Evolutionary conservation across 768 basidiomycete genomes (phyloP).

Genomic region (Heimioporus sp.): DNA sequence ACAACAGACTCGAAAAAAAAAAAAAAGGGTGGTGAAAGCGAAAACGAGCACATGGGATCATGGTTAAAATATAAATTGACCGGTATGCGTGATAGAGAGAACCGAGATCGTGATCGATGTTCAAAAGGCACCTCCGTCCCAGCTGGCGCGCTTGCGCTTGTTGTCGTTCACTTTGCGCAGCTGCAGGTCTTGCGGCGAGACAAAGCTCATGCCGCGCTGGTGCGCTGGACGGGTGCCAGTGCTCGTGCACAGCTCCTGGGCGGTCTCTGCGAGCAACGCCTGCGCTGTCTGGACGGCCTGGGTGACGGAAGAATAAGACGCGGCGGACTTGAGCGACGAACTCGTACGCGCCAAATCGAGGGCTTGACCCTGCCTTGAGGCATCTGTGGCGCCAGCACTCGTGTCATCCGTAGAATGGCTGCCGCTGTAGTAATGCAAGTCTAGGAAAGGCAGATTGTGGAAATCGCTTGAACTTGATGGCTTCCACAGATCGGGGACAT

Average conservation of each 20-base stretch:
- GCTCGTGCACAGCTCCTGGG: conserved; percentile 6
- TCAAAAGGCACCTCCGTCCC: conserved; percentile 46
- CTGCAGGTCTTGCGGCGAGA: conserved; percentile 52
- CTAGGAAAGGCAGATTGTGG: conserved; percentile 65
- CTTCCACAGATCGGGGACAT: conserved; percentile 29
- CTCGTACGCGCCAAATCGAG: conserved; percentile 48
- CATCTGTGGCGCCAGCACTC: conserved; percentile 20
- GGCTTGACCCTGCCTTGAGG: conserved; percentile 44
- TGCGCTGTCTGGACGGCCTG: conserved; percentile 36
- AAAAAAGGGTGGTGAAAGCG: conserved; percentile 9
- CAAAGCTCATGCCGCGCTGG: conserved; percentile 51
- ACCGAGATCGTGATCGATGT: too few species aligned
- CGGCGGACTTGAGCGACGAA: conserved; percentile 27
- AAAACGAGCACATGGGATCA: conserved; percentile 7
- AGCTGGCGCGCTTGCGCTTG: conserved; percentile 57
- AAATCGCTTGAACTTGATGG: conserved; percentile 28
- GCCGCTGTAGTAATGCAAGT: conserved; percentile 64
- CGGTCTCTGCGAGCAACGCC: conserved; percentile 22
- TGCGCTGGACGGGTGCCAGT: conserved; percentile 25
- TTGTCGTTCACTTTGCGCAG: conserved; percentile 48
- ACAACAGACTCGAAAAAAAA: conserved; percentile 8
- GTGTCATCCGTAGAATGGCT: conserved; percentile 25
- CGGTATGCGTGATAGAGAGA: too few species aligned
- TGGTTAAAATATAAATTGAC: conserved; percentile 3
- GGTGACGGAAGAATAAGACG: conserved; percentile 24